Evolutionary conservation across 1,284 basidiomycete genomes (phyloP).

Genomic region (Naganishia albida): DNA sequence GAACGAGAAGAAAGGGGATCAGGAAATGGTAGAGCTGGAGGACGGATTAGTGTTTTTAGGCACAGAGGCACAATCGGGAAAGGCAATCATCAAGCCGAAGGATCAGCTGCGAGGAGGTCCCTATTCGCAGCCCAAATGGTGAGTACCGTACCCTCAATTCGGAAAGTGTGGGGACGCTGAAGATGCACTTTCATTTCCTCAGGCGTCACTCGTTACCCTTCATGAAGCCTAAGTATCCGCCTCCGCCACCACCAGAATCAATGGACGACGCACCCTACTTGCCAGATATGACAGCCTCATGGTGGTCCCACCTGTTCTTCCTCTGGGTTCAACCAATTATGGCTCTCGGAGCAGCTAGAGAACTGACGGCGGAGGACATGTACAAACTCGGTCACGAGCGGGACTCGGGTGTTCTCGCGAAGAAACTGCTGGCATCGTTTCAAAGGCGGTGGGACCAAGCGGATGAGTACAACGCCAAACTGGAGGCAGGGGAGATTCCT

Average conservation of each 20-base stretch:
- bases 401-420: conserved; percentile 64
- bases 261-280: conserved; percentile 61
- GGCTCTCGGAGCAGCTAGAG: conserved; percentile 62
- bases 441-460: conserved; percentile 64
- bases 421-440: conserved; percentile 67
- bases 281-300: conserved; percentile 60
- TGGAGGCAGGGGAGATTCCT: conserved; percentile 66
- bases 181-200: neutral
- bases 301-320: conserved; percentile 62
- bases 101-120: conserved; percentile 46
- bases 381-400: conserved; percentile 67
- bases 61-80: conserved; percentile 41
- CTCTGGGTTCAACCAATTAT: conserved; percentile 76
- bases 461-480: conserved; percentile 67
- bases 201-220: conserved; percentile 53
- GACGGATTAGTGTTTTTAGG: conserved; percentile 31
- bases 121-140: conserved; percentile 50
- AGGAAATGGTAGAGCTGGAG: conserved; percentile 28
- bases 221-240: conserved; percentile 49
- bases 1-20: conserved; percentile 4
- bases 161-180: neutral
- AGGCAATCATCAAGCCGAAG: conserved; percentile 48
- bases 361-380: conserved; percentile 79
- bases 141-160: conserved; percentile 31
- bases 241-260: conserved; percentile 59